Evolutionary conservation across 1,139 yeast species (phyloP), one percentile per base, ranked within the genome.

Genomic region (Arxiozyma bovina): DNA sequence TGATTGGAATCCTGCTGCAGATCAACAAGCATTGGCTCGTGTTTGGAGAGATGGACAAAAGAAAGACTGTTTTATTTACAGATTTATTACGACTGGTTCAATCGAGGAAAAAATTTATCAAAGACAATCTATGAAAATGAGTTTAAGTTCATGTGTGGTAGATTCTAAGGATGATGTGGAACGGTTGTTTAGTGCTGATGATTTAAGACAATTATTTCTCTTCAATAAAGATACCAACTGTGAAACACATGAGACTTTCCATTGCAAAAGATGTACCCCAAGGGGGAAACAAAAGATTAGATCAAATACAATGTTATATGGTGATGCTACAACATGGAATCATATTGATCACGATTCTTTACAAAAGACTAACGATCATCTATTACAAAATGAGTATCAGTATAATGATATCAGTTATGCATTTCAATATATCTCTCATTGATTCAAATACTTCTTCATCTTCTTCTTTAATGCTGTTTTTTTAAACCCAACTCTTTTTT

Each of bases 31-130:
- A 0, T 76, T 93, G 57, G 99, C 99, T 0, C 80, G 99, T 70
- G 96, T 93, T 3, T 93, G 99, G 99, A 85, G 99, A 76, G 99
- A 93, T 73, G 99, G 99, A 0, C 99, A 93, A 67, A 91, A 88
- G 77, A 93, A 93, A 71, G 96, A 88, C 70, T 93, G 99, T 73
- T 93, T 86, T 66, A 94, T 93, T 53, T 93, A 93, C 68, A 77
- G 99, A 62, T 90, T 93, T 62, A 91, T 93, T 57, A 81, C 95
- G 15, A 91, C 98, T 0, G 99, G 99, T 23, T 83, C 97, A 0
- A 93, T 93, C 54, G 99, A 93, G 66, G 99, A 93, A 64, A 93
- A 93, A 72, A 93, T 93, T 38, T 89, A 87, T 71, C 99, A 93
- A 72, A 77, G 99, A 56, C 99, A 93, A 69, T 84, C 95, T n/a